Evolutionary conservation across 495 filamentous ascomycete species (phyloP).

Genomic region (Bathelium albidoporum): DNA sequence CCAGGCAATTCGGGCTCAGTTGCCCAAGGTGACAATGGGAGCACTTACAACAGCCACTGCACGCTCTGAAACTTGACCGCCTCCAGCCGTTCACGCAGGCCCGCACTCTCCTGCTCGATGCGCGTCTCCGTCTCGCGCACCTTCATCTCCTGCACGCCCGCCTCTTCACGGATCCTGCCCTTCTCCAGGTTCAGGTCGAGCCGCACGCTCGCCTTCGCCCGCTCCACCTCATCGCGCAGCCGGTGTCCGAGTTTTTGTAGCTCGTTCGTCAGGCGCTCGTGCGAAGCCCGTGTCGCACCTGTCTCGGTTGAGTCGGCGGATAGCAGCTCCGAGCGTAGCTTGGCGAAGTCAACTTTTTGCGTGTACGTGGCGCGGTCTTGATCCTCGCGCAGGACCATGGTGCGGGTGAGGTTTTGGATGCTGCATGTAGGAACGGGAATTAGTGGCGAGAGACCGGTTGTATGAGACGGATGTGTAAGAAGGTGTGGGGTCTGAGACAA

Average conservation of each 20-base stretch:
- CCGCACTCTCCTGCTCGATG: slow-evolving; percentile 96
- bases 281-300: slow-evolving; percentile 73
- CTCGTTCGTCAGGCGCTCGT: slow-evolving; percentile 89
- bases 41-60: slow-evolving; percentile 75
- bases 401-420: slow-evolving; percentile 94
- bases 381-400: slow-evolving; percentile 96
- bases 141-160: slow-evolving; percentile 92
- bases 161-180: slow-evolving; percentile 91
- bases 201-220: slow-evolving; percentile 83
- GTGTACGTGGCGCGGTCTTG: slow-evolving; percentile 83
- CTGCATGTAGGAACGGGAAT: slow-evolving; percentile 28
- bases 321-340: slow-evolving; percentile 87
- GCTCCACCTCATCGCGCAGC: slow-evolving; percentile 83
- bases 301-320: slow-evolving; percentile 84
- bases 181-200: slow-evolving; percentile 95
- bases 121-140: slow-evolving; percentile 97
- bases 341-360: slow-evolving; percentile 99
- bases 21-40: slow-evolving; percentile 9
- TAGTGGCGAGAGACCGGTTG: not conserved
- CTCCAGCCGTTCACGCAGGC: slow-evolving; percentile 81
- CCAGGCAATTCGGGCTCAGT: slow-evolving; percentile 29
- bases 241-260: slow-evolving; percentile 82
- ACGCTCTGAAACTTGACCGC: slow-evolving; percentile 95
- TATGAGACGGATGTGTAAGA: not conserved
- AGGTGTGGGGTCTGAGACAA: not conserved